Conservation (phyloP, 352 stramenopile genomes). For the Phytopythium aichiense region DNA sequence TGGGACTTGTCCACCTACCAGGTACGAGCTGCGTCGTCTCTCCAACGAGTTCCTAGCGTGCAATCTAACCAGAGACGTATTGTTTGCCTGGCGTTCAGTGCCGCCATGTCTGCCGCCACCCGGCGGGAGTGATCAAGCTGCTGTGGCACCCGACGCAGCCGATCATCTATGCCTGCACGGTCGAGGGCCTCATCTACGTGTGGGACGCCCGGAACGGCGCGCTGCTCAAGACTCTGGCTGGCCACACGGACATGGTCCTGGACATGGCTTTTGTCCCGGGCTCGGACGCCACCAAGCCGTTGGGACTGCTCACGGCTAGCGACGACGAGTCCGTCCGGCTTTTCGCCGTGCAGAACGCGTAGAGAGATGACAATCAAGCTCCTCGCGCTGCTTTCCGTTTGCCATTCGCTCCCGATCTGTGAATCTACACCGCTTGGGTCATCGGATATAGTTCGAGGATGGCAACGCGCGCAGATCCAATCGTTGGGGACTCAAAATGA, state of each 20-base stretch:
- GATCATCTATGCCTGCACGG: constrained; percentile 85
- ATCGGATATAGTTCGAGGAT: neutral
- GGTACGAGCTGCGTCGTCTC: constrained; percentile 20
- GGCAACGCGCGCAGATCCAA: neutral
- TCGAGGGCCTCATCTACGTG: constrained; percentile 87
- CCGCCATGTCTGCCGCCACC: constrained; percentile 84
- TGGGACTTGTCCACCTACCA: constrained; percentile 92
- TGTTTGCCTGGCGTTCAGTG: constrained; percentile 38
- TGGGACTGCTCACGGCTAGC: constrained; percentile 69
- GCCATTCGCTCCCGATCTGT: neutral
- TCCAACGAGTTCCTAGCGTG: neutral
- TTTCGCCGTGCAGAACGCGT: constrained; percentile 59
- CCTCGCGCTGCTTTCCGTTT: neutral
- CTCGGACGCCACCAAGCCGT: constrained; percentile 30
- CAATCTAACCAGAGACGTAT: constrained; percentile 3
- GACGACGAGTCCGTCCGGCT: constrained; percentile 83
- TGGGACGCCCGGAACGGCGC: constrained; percentile 90
- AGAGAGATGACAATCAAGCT: constrained; percentile 4
- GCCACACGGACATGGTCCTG: constrained; percentile 91
- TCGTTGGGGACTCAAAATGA: constrained; percentile 1
- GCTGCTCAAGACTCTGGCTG: constrained; percentile 67
- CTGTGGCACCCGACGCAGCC: constrained; percentile 86
- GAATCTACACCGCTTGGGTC: neutral
- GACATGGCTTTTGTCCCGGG: constrained; percentile 80
- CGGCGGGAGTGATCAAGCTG: constrained; percentile 88